Percentiles rank a stretch among this genome's conserved stretches.
Conservation (phyloP, 129 eudicot species). For the Solidago caesia region DNA sequence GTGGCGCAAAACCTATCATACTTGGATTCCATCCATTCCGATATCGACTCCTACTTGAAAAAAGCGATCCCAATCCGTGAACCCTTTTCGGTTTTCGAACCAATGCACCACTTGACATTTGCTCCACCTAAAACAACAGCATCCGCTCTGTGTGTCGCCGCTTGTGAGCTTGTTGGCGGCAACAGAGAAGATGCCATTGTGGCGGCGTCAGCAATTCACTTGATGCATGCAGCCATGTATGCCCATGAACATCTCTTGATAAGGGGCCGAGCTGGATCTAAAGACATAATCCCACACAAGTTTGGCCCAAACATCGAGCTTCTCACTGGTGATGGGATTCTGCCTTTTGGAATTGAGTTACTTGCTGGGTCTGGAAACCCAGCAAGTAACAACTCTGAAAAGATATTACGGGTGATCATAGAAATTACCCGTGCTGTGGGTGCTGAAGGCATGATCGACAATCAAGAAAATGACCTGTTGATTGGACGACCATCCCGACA, state of each 20-base stretch:
- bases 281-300: constrained; percentile 16
- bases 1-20: constrained; percentile 40
- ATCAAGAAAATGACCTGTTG: background rate
- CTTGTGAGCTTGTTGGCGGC: constrained; percentile 77
- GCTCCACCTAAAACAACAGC: constrained; percentile 53
- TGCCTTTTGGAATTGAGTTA: constrained; percentile 67
- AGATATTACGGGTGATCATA: constrained; percentile 42
- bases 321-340: constrained; percentile 54
- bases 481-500: constrained; percentile 32
- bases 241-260: constrained; percentile 44
- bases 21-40: constrained; percentile 46
- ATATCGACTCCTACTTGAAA: constrained; percentile 49
- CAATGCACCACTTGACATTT: constrained; percentile 69
- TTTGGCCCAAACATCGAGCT: constrained; percentile 55
- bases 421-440: constrained; percentile 56
- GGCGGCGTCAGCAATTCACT: constrained; percentile 64
- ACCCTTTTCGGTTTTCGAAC: constrained; percentile 58
- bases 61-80: constrained; percentile 49
- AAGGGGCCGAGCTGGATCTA: constrained; percentile 11
- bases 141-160: constrained; percentile 57
- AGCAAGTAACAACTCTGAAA: constrained; percentile 24
- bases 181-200: constrained; percentile 46
- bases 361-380: constrained; percentile 34
- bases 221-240: constrained; percentile 58
- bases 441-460: constrained; percentile 40